Percentiles rank a stretch among this genome's conserved stretches.
These are phyloP conservation scores for Sugiyamaella floridensis DNA, from an alignment of 805 yeast species.

Conservation along the genomic window DNA sequence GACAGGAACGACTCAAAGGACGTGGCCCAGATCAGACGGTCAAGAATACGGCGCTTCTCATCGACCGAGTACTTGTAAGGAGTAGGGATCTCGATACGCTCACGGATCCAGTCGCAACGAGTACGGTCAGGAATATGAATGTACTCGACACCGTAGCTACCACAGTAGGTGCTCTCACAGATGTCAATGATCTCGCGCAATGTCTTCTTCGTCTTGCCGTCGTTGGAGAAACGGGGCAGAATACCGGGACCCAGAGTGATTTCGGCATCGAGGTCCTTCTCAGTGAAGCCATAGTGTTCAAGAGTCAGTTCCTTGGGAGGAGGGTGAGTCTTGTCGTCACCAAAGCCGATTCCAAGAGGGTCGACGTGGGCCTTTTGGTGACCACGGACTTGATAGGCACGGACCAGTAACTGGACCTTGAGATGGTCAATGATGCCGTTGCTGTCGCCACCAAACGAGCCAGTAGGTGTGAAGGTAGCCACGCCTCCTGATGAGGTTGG, in stretches of 20 bases:
- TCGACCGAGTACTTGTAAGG: slow-evolving; percentile 80
- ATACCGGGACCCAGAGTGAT: slow-evolving; percentile 97
- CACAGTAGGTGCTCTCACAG: slow-evolving; percentile 82
- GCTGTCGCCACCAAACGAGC: slow-evolving; percentile 28
- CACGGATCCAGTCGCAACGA: slow-evolving; percentile 98
- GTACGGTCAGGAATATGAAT: slow-evolving; percentile 93
- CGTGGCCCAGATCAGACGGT: slow-evolving; percentile 94
- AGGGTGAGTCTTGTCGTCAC: slow-evolving; percentile 34
- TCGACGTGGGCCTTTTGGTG: slow-evolving; percentile 93
- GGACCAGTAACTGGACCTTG: slow-evolving; percentile 90
- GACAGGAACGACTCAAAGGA: slow-evolving; percentile 89
- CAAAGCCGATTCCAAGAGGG: slow-evolving; percentile 88
- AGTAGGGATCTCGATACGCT: slow-evolving; percentile 84
- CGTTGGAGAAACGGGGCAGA: slow-evolving; percentile 77
- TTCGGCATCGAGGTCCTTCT: slow-evolving; percentile 72
- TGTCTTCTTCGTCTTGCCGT: slow-evolving; percentile 57
- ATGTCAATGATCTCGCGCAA: slow-evolving; percentile 69
- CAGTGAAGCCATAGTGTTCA: slow-evolving; percentile 87
- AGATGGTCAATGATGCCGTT: slow-evolving; percentile 74
- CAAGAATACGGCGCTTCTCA: slow-evolving; percentile 92
- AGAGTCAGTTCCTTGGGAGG: slow-evolving; percentile 83
- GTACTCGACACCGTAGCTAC: slow-evolving; percentile 87
- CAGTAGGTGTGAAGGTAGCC: slow-evolving; percentile 46
- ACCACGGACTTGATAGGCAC: slow-evolving; percentile 98
- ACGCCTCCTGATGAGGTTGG: slow-evolving; percentile 77